Base-by-base conservation (phyloP, 1,284 basidiomycete species). In the Microbotryum intermedium region DNA sequence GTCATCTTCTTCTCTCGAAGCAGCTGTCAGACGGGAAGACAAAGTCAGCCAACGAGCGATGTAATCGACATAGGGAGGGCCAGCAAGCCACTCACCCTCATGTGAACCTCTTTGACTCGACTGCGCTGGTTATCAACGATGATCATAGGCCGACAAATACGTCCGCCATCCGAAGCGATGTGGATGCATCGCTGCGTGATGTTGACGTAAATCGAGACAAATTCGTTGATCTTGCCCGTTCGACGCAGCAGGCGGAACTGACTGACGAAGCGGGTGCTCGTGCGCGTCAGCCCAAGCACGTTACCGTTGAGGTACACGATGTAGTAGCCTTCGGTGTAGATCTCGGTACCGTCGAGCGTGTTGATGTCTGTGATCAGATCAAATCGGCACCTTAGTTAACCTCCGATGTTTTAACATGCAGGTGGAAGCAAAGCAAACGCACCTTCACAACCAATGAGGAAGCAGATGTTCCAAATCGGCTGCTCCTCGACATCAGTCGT, bases 401-500 rank as follows among this genome's bases (percentile, higher is more conserved):
- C 54, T 26, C 20, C 47, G 10, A 20, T 23, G 10, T 18, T 8
- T 6, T 9, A 1, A 8, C n/a, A 25, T 26, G 13, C 20, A 50
- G 13, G n/a, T 11, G 53, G 46, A 26, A 21, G 9, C 20, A 11
- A 28, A 16, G 16, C 11, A 1, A 26, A 60, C 80, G 59, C 58
- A 87, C 90, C 88, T 83, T 98, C 93, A 23, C 95, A 87, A 34
- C 95, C 97, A 29, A 98, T 83, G 83, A 95, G 87, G 76, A 88
- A 95, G 4, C 90, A 87, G 49, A 97, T 79, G 62, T 85, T 82
- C 69, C 90, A 84, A 62, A 99, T 89, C 3, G 95, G 93, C 65
- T 86, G 89, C 75, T 99, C 95, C 64, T 95, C 92, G 21, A 94
- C 92, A 75, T 98, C 95, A 26, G 97, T 98, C 16, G 95, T 99